Base-by-base conservation (phyloP, 2,329 filamentous ascomycete species). In the Neofusicoccum cordaticola region DNA sequence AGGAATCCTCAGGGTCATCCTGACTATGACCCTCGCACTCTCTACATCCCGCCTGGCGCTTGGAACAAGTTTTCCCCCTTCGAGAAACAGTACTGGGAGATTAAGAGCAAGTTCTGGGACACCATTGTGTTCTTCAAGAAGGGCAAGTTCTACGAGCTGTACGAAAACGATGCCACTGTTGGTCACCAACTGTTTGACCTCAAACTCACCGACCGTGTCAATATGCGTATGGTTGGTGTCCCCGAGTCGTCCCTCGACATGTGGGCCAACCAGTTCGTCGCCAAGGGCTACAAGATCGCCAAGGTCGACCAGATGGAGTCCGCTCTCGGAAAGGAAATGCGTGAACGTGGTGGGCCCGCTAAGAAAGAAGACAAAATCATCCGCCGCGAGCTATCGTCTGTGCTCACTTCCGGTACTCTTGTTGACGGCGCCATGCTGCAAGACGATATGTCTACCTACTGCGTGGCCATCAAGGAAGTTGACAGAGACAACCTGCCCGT, bases 71-170 rank as follows among this genome's bases (percentile, higher is more conserved):
- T 99, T 74, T 96, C 93, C 0, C 86, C 94, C 0, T 99, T 99
- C 69, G 95, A 99, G 78, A 96, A 93, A 77, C 95, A 99, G 75
- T 99, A 99, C 76, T 99, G 95, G 95, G 92, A 96, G 72, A 98
- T 99, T 77, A 99, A 99, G 80, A 91, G 93, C 77, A 97, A 97
- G 71, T 91, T 96, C 69, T 98, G 92, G 91, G 93, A 97, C 69
- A 97, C 93, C 0, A 90, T 99, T 51, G 94, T 99, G 15, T 99
- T 99, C 79, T 99, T 99, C 88, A 99, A 98, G 79, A 99, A 99
- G 82, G 95, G 95, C 72, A 99, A 99, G 72, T 99, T 99, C 78
- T 99, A 97, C 74, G 95, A 99, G 75, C 84, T 99, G 0, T 99
- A 98, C 73, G 95, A 99, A 76, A 97, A 97, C 66, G 95, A 99